Evolutionary conservation across 2,329 filamentous ascomycete genomes (phyloP).

Genomic region (Xylariaceae sp.): DNA sequence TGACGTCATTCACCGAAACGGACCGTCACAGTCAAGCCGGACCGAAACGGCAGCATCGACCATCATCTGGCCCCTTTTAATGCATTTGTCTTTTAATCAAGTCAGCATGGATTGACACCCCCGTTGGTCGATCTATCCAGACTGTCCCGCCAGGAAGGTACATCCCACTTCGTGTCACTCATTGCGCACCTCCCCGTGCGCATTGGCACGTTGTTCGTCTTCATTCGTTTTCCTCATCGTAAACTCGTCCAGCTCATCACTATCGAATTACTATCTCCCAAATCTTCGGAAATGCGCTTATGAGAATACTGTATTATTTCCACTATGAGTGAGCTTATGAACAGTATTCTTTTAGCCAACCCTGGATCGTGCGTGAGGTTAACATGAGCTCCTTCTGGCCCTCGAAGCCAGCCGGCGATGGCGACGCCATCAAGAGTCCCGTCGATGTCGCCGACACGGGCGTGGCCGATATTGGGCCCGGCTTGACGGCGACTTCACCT

Average conservation of each 20-base stretch:
- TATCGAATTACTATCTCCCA: not conserved
- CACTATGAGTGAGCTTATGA: conserved; percentile 26
- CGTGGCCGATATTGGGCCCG: conserved; percentile 28
- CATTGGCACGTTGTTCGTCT: not conserved
- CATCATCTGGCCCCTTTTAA: no score
- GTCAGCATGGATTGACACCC: not conserved
- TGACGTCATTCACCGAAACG: no score
- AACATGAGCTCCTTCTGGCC: conserved; percentile 45
- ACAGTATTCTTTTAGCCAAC: conserved; percentile 19
- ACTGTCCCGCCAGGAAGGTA: not conserved
- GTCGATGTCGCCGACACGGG: conserved; percentile 33
- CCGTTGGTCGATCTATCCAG: not conserved
- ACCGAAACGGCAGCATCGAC: not conserved
- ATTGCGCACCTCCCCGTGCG: not conserved
- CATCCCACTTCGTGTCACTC: not conserved
- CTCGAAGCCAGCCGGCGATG: conserved; percentile 35
- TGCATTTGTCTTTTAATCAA: no score
- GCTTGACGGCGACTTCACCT: conserved; percentile 16
- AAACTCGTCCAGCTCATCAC: no score
- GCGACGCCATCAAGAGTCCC: conserved; percentile 25
- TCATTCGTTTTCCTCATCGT: not conserved
- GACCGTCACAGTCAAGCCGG: no score
- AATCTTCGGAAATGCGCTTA: conserved; percentile 1
- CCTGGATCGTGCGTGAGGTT: conserved; percentile 24
- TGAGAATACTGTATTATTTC: conserved; percentile 4